Evolutionary conservation across 1,284 basidiomycete genomes (phyloP).

Genomic region (Apiotrichum brassicae): DNA sequence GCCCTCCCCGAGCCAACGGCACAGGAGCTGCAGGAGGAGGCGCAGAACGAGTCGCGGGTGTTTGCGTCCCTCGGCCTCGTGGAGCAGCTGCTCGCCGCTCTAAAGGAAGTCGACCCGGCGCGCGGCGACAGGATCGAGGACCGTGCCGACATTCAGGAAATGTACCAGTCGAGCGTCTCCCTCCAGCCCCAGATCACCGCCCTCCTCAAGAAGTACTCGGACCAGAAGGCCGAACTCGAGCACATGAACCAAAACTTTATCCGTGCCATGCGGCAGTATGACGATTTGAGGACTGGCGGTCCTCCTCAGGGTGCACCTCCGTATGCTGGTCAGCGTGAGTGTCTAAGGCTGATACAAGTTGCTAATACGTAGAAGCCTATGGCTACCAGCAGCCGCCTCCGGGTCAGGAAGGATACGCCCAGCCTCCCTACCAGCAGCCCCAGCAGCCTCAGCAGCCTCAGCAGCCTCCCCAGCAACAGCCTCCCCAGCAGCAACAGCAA

Average conservation of each 20-base stretch:
- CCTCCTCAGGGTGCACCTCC: constrained; percentile 17
- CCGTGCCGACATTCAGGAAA: constrained; percentile 86
- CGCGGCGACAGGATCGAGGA: constrained; percentile 79
- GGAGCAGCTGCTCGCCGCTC: constrained; percentile 74
- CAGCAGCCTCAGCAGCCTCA: constrained; percentile 1
- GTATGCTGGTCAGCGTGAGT: no score
- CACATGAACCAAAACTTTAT: constrained; percentile 48
- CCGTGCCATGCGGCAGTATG: constrained; percentile 45
- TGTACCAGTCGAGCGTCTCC: constrained; percentile 83
- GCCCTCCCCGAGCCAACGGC: constrained; percentile 78
- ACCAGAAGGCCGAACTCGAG: constrained; percentile 63
- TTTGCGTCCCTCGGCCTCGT: constrained; percentile 59
- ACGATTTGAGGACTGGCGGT: constrained; percentile 31
- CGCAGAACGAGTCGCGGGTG: constrained; percentile 80
- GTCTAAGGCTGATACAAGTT: no score
- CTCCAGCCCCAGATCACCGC: constrained; percentile 91
- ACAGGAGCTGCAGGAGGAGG: constrained; percentile 71
- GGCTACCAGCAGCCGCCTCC: constrained; percentile 9
- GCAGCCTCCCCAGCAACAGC: constrained; percentile 2
- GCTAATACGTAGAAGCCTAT: background rate
- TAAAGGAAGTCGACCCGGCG: constrained; percentile 67
- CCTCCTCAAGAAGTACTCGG: constrained; percentile 89
- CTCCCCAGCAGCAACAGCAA: constrained; percentile 8
- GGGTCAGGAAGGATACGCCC: constrained; percentile 16
- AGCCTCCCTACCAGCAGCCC: constrained; percentile 20